Evolutionary conservation across 1,284 basidiomycete genomes (phyloP).

Genomic region (Ustilago tritici): DNA sequence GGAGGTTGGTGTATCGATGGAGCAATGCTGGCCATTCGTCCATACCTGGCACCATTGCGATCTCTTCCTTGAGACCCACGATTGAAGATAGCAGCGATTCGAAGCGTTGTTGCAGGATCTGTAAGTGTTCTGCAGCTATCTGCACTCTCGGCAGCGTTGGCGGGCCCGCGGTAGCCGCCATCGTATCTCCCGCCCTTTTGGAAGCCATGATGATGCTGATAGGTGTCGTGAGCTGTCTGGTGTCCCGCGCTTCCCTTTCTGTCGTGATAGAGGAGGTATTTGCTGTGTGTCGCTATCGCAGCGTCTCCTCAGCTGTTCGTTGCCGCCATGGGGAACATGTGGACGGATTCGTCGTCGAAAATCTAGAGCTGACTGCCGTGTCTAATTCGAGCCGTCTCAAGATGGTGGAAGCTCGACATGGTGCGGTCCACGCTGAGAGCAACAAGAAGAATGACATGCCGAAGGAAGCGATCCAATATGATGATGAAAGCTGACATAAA

Average conservation of each 20-base stretch:
- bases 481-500: too few species aligned
- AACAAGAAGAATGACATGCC: background rate
- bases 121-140: constrained; percentile 50
- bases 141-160: constrained; percentile 38
- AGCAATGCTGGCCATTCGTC: constrained; percentile 62
- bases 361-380: background rate
- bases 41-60: constrained; percentile 55
- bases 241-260: background rate
- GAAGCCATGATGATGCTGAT: constrained; percentile 20
- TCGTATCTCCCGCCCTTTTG: constrained; percentile 19
- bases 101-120: constrained; percentile 57
- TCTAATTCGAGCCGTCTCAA: background rate
- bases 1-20: constrained; percentile 54
- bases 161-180: constrained; percentile 16
- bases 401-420: background rate
- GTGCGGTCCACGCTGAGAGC: background rate
- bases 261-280: background rate
- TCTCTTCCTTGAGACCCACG: constrained; percentile 58
- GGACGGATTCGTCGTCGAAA: background rate
- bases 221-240: background rate
- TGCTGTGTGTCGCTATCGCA: background rate
- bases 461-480: too few species aligned
- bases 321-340: background rate
- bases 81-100: constrained; percentile 60
- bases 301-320: background rate